Evolutionary conservation across 768 basidiomycete species (phyloP).

Genomic region (Pulveroboletus sp.): DNA sequence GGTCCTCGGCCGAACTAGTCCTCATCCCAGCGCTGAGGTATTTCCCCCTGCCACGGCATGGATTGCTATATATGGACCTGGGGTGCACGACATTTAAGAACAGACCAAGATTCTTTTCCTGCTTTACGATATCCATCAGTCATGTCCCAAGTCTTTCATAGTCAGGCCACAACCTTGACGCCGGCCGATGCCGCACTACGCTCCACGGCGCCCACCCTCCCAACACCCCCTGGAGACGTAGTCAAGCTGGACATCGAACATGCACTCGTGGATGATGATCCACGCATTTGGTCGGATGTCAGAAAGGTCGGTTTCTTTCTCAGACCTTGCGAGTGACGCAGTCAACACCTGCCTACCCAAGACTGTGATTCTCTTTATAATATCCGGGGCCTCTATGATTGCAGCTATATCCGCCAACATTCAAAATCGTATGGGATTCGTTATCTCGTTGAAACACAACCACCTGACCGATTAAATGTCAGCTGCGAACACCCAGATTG

Average conservation of each 20-base stretch:
- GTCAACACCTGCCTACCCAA: constrained; percentile 1
- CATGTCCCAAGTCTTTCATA: constrained; percentile 6
- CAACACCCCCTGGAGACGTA: not conserved
- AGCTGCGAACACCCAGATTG: constrained; percentile 69
- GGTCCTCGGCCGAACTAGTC: constrained; percentile 6
- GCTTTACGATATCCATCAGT: not conserved
- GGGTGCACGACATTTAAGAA: constrained; percentile 1
- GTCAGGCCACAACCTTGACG: not conserved
- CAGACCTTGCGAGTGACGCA: not conserved
- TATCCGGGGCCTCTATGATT: constrained; percentile 30
- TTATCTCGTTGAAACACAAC: not conserved
- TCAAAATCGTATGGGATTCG: constrained; percentile 25
- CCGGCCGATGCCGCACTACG: not conserved
- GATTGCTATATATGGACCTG: not conserved
- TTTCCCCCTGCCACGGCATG: no score
- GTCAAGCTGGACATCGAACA: constrained; percentile 36
- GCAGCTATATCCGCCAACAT: constrained; percentile 26
- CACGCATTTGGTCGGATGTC: constrained; percentile 52
- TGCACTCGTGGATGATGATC: constrained; percentile 52
- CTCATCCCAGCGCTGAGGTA: no score
- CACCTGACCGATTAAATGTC: not conserved
- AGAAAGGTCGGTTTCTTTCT: constrained; percentile 44
- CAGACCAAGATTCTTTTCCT: not conserved
- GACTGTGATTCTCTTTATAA: constrained; percentile 20
- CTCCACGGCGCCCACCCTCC: not conserved